Conservation (phyloP, 768 basidiomycete genomes). For the Leccinum broughii region DNA sequence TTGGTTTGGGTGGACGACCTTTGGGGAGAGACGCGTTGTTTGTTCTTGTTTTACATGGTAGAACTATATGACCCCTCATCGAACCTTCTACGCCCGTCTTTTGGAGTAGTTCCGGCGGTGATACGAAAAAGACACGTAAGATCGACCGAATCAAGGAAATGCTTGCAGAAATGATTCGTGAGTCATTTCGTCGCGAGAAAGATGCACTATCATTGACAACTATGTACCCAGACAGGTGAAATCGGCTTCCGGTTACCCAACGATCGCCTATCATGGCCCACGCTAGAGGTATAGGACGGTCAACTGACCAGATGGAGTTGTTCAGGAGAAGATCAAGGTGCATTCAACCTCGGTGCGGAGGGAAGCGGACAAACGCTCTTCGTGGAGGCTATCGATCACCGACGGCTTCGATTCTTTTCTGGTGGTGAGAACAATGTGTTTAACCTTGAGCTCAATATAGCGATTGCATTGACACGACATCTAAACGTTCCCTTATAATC, state of each 20-base stretch:
- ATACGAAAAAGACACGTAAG: background rate
- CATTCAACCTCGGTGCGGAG: background rate
- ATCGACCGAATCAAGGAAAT: constrained; percentile 5
- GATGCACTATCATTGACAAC: background rate
- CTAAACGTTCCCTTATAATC: no score
- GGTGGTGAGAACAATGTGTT: background rate
- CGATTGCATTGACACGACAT: background rate
- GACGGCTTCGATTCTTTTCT: background rate
- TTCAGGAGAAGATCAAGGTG: no score
- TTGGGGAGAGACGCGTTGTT: no score
- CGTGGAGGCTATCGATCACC: background rate
- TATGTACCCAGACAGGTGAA: background rate
- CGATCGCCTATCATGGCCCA: no score
- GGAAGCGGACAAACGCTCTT: background rate
- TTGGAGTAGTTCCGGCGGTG: background rate
- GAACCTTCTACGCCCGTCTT: background rate
- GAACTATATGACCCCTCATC: no score
- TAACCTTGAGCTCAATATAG: background rate
- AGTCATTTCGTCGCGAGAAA: background rate
- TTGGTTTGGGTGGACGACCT: no score
- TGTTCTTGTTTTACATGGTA: no score
- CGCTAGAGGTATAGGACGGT: no score
- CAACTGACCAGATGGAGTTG: no score
- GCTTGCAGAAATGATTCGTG: no score
- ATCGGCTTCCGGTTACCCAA: background rate